phyloP scores from a whole-genome alignment of 352 stramenopile genomes.

The Pythium phragmitis region DNA sequence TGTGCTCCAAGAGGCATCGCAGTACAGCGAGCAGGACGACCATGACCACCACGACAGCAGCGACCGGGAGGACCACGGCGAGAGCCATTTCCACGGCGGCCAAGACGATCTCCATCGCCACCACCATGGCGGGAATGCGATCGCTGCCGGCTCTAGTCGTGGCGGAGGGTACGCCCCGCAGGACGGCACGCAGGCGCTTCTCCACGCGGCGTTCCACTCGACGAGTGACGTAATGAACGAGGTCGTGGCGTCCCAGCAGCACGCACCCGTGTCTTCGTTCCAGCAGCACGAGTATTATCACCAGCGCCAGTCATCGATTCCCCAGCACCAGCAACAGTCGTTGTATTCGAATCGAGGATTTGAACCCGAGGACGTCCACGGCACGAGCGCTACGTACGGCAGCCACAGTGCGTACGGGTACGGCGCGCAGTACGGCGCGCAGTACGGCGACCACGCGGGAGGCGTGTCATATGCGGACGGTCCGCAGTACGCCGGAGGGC shows the following conservation, averaged over 20 bases:
- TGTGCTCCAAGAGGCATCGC: constrained; percentile 6
- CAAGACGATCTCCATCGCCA: constrained; percentile 30
- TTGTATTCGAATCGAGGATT: constrained; percentile 53
- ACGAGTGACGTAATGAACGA: constrained; percentile 76
- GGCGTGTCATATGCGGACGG: constrained; percentile 12
- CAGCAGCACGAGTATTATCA: constrained; percentile 20
- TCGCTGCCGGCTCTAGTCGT: constrained; percentile 5
- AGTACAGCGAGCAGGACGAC: constrained; percentile 22
- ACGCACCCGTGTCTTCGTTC: constrained; percentile 27
- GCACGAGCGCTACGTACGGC: not conserved
- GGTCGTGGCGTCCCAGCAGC: constrained; percentile 48
- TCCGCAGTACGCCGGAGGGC: constrained; percentile 1
- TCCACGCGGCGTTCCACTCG: constrained; percentile 73
- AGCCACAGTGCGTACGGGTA: constrained; percentile 27
- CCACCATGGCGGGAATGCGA: constrained; percentile 18
- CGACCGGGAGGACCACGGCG: constrained; percentile 23
- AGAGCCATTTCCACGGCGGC: constrained; percentile 14
- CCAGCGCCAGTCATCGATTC: not conserved
- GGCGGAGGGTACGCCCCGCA: constrained; percentile 25
- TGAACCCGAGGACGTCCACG: constrained; percentile 60
- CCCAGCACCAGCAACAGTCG: constrained; percentile 27
- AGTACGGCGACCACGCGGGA: constrained; percentile 28
- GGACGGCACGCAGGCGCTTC: constrained; percentile 63
- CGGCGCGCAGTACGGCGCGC: constrained; percentile 28
- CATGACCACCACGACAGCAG: constrained; percentile 20